Base-by-base conservation (phyloP, 305 asterid species). In the Fraxinus floribunda region DNA sequence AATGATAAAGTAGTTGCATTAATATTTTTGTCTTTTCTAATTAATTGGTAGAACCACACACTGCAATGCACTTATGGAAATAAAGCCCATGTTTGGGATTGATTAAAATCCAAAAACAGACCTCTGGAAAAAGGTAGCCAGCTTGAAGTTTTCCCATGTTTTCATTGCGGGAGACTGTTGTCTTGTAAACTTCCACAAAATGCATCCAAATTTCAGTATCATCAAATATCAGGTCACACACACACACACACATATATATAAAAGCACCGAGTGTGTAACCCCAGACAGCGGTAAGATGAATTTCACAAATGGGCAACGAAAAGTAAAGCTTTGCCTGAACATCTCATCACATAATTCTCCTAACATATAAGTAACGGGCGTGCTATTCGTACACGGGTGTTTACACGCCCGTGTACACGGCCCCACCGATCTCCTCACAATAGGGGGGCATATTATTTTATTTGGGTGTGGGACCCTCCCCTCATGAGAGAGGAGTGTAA, bases 71-170 rank as follows among this genome's bases (percentile, higher is more conserved):
- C 75, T 68, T 68, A 6, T 68, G 4, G 20, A 30, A 30, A 13
- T 5, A 41, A 39, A 10, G 1, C 52, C 16, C 52, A 41, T 10
- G 16, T 10, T 41, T 41, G 52, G 52, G 11, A 41, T 16, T 0
- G 4, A 41, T 41, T 41, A 41, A 11, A 41, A 41, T 41, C 16
- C 41, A 38, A 83, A 79, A 80, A 85, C 86, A 66, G 4, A 96
- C 99, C 98, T 94, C 98, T 0, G 98, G 99, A 86, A 96, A 96
- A 81, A 96, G 94, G 81, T 94, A 96, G 79, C 99, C 99, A 86
- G 98, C 98, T 90, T 96, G 98, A 82, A 96, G 98, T 74, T 94
- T 96, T 26, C 93, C 94, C 85, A 94, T 71, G 89, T 96, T 96
- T 76, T 89, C 95, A 79, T 94, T 96, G 78, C 99, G 95, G 9